These are phyloP conservation scores for Poa annua DNA, from an alignment of 176 grass and related monocot species.

Conservation along the genomic window DNA sequence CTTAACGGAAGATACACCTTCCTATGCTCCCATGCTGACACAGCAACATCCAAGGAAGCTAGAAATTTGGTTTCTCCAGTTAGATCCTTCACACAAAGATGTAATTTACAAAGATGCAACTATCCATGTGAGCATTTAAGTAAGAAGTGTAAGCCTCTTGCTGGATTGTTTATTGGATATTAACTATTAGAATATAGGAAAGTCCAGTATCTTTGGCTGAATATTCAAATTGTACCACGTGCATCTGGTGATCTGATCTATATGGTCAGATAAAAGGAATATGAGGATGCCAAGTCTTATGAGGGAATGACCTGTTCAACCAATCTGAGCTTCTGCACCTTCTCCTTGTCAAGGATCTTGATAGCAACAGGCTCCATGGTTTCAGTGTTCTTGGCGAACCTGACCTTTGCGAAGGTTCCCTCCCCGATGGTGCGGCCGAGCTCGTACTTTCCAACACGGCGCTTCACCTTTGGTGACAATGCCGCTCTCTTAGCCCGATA, in stretches of 20 bases:
- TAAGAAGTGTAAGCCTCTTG: not conserved
- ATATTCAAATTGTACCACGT: not conserved
- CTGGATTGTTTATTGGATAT: not conserved
- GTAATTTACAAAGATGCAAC: constrained; percentile 25
- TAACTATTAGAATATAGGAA: not conserved
- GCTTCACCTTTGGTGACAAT: constrained; percentile 81
- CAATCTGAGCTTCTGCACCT: constrained; percentile 84
- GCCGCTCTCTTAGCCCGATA: constrained; percentile 73
- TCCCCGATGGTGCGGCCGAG: constrained; percentile 92
- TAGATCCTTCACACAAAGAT: constrained; percentile 55
- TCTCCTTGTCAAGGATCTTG: constrained; percentile 98
- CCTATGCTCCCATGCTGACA: constrained; percentile 51
- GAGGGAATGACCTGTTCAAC: constrained; percentile 81
- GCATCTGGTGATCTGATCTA: not conserved
- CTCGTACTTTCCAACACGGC: constrained; percentile 90
- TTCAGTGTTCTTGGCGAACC: constrained; percentile 86
- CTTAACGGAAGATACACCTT: constrained; percentile 51
- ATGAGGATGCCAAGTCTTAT: not conserved
- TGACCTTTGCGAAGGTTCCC: constrained; percentile 94
- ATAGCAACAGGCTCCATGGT: constrained; percentile 83
- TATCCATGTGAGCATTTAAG: not conserved
- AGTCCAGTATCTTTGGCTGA: constrained; percentile 22
- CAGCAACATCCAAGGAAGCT: constrained; percentile 44
- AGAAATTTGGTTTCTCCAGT: constrained; percentile 52
- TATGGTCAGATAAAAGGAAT: constrained; percentile 4